Percentiles rank a stretch among this genome's conserved stretches.
phyloP scores from a whole-genome alignment of 768 basidiomycete genomes.

The Lentinula lateritia region DNA sequence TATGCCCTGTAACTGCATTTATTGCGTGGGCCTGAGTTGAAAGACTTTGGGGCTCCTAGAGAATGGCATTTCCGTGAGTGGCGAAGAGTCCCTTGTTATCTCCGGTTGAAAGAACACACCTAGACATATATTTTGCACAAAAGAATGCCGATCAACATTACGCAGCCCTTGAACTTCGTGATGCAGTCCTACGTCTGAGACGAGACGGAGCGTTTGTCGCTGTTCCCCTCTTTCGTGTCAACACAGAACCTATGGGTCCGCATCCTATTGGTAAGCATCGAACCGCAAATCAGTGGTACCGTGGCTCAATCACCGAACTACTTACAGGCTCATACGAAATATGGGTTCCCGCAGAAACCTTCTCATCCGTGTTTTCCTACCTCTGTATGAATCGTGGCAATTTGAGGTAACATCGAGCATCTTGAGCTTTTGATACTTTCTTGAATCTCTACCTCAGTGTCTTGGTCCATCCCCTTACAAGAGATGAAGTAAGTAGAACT shows the following conservation, averaged over 20 bases:
- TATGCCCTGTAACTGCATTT: neutral
- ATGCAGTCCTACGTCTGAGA: slow-evolving; percentile 65
- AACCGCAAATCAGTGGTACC: neutral
- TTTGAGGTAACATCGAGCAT: slow-evolving; percentile 38
- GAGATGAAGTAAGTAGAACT: slow-evolving; percentile 48
- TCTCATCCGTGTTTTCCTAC: slow-evolving; percentile 73
- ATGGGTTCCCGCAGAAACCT: slow-evolving; percentile 74
- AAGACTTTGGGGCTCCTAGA: slow-evolving; percentile 24
- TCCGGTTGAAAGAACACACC: neutral
- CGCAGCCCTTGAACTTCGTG: slow-evolving; percentile 62
- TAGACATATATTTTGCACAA: slow-evolving; percentile 81
- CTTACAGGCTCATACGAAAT: slow-evolving; percentile 79
- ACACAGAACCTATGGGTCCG: slow-evolving; percentile 63
- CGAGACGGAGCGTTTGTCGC: slow-evolving; percentile 77
- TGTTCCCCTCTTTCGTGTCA: slow-evolving; percentile 69
- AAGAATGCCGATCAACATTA: slow-evolving; percentile 55
- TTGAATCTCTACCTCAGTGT: slow-evolving; percentile 37
- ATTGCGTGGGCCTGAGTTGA: neutral
- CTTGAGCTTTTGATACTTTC: no score
- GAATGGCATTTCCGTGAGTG: slow-evolving; percentile 78
- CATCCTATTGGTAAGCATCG: slow-evolving; percentile 63
- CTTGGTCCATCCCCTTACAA: slow-evolving; percentile 69
- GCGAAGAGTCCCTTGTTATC: neutral
- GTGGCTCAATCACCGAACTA: neutral
- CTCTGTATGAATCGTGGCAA: slow-evolving; percentile 61